Base-by-base conservation (phyloP, 257 asterid genomes). In the Nicotiana otophora region DNA sequence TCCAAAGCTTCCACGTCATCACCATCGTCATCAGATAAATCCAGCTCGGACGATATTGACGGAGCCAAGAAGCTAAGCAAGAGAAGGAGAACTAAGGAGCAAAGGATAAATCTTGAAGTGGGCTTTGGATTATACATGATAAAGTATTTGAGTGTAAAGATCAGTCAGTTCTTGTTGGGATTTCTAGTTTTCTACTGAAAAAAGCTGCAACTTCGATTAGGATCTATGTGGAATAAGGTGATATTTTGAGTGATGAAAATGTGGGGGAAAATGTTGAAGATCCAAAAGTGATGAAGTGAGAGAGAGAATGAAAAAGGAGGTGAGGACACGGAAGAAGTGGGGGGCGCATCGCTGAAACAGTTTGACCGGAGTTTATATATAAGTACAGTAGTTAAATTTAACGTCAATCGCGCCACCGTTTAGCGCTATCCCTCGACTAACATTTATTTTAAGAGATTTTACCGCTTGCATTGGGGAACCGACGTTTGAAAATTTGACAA, bases 1-100 rank as follows among this genome's bases (percentile, higher is more conserved):
- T 96, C 88, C 11, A 96, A 78, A 84, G 77, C 96, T 19, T 88
- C 94, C 9, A 80, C 15, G 62, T 93, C 97, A 48, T 84, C 91
- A 8, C 28, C 83, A 10, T 89, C 97, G 46, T 87, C 92, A 30
- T 77, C 85, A 42, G 85, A 72, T 67, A 28, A 36, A 46, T 72
- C 54, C 7, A 84, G 78, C n/a, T 88, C 82, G 0, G 84, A 66
- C 4, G 81, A 63, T 36, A 82, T 84, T 57, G 88, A 15, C 11
- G 89, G 83, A 48, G 82, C 12, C 33, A 78, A 85, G 88, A 85
- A 87, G 84, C 77, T 57, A 39, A 90, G 81, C 31, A 90, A 85
- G 53, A 92, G 76, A 53, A 94, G 77, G 64, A 88, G 81, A 26
- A 92, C 65, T n/a, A 91, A 53, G 83, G 95, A 63, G 82, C 81